Evolutionary conservation across 345 rosid species (phyloP), one percentile per base, ranked within the genome.

Genomic region (Salix purpurea): DNA sequence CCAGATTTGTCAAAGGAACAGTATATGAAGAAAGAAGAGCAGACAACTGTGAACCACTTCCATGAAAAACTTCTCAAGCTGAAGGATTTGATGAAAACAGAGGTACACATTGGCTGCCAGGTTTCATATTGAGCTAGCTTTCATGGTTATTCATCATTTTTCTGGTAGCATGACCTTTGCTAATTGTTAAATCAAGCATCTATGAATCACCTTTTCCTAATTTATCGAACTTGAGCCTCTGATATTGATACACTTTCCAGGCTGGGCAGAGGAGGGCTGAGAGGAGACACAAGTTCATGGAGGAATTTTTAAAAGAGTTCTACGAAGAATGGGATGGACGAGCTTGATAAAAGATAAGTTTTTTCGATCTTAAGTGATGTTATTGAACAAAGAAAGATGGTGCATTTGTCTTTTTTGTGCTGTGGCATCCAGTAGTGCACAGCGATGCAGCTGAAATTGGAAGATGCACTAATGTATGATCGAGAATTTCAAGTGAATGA

Each of bases 1-100:
- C 76, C 66, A 7, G 89, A 87, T 82, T 79, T 94, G 78, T 88
- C 92, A 23, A 91, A 90, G 86, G 96, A 92, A 71, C 86, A 85
- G 58, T 92, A 92, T 82, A 79, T 84, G 83, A 92, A 90, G 80
- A 94, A 73, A 77, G 94, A 87, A 76, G 91, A 90, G 82, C 97
- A 92, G 84, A 94, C 97, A 4, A 91, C 97, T 15, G 71, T 89
- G 77, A 91, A 90, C 75, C 92, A 90, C 84, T 90, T 94, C 62
- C 91, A 88, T 67, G 96, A 94, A 90, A 94, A 94, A 76, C 97
- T 92, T 82, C 87, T 94, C 80, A 92, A 90, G 85, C 87, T 94
- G 56, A 92, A 91, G 80, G 86, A 79, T 67, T 76, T 91, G 82
- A 92, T 90, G 94, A 92, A 92, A 87, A 91, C 95, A 23, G 73